These are phyloP conservation scores for Talaromyces piceae DNA, from an alignment of 2,329 filamentous ascomycete species.

Conservation along the genomic window DNA sequence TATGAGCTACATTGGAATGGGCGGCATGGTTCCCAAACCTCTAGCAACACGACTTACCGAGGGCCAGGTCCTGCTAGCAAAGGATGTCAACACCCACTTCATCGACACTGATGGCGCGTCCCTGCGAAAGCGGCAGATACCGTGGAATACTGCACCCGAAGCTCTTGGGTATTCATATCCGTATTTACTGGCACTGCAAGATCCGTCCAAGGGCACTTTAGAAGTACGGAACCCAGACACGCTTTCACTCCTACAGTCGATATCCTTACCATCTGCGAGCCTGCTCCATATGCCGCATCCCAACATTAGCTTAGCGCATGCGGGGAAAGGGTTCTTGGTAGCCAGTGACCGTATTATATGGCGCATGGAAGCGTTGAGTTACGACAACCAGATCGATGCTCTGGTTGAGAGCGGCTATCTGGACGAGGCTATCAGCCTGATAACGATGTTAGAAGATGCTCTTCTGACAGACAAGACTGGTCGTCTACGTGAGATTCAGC, in stretches of 20 bases:
- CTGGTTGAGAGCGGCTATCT: conserved; percentile 66
- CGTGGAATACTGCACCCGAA: conserved; percentile 82
- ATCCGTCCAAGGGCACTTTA: conserved; percentile 72
- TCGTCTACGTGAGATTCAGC: conserved; percentile 76
- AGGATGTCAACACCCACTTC: conserved; percentile 93
- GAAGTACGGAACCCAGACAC: conserved; percentile 93
- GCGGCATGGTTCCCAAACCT: conserved; percentile 83
- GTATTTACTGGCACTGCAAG: conserved; percentile 80
- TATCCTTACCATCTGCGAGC: conserved; percentile 71
- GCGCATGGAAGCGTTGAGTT: conserved; percentile 91
- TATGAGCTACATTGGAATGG: conserved; percentile 96
- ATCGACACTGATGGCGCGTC: conserved; percentile 77
- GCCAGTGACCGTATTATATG: conserved; percentile 86
- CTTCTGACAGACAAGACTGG: conserved; percentile 74
- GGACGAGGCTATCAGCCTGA: conserved; percentile 85
- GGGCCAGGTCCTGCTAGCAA: conserved; percentile 85
- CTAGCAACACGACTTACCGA: conserved; percentile 75
- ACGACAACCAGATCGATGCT: conserved; percentile 80
- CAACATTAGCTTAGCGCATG: conserved; percentile 88
- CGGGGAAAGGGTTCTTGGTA: conserved; percentile 91
- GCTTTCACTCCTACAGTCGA: conserved; percentile 77
- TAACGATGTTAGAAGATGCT: conserved; percentile 87
- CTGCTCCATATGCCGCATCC: conserved; percentile 88
- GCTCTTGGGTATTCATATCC: conserved; percentile 94
- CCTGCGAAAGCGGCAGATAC: conserved; percentile 78